Evolutionary conservation across 805 yeast genomes (phyloP), one percentile per base, ranked within the genome.

Genomic region (Yamadazyma kitorensis): DNA sequence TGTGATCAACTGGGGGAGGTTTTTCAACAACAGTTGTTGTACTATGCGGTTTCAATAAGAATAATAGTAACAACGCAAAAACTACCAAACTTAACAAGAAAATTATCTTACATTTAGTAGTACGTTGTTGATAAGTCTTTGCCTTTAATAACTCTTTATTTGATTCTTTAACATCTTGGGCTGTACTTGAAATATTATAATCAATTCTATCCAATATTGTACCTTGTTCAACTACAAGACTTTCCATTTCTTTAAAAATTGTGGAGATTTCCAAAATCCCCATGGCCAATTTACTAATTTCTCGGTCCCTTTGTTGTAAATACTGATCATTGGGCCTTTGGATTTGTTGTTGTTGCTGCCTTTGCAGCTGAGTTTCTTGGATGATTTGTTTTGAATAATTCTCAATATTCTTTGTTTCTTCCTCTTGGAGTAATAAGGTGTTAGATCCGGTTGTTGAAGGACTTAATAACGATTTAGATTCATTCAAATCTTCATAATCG

Each of bases 191-290:
- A 39, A 93, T 63, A 54, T 93, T 93, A 57, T 91, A 93, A 59
- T 91, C 98, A 37, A 93, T 91, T 46, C 97, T 68, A 59, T 93
- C 98, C 40, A 93, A 69, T 27, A 93, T 73, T 0, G 96, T 86
- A 1, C 98, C 98, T 60, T 93, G 98, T 51, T 93, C 98, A 36
- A 93, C 83, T 27, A 93, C 86, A 72, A 93, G 70, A 24, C 80
- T 77, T 51, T 94, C 97, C 75, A 93, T 76, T 52, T 93, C 98
- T 54, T 84, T 83, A 66, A 93, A 93, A 28, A 93, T 91, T 1
- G 91, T 86, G 19, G 94, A 84, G 1, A 93, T 86, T 55, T 93
- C 99, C 25, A 91, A 65, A 28, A 93, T 95, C 33, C 97, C 96
- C 68, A 86, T 86, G 4, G 98, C 98, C 34, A 93, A 72, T 45